Conservation (phyloP, 164 flowering plant species). For the Piper betle region DNA sequence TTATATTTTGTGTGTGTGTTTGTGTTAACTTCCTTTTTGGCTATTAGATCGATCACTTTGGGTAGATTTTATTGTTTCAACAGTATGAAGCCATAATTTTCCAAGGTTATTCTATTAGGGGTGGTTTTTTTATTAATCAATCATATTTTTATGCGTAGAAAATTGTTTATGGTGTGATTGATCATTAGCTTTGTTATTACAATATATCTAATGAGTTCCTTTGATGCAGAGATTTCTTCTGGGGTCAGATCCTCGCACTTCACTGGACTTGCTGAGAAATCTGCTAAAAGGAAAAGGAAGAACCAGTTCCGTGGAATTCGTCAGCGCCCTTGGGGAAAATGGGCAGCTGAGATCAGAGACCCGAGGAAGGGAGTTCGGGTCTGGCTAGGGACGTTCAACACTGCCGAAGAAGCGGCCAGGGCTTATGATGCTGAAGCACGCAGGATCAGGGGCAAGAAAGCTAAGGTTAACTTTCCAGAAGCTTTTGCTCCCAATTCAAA, state of each 20-base stretch:
- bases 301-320: constrained; percentile 91
- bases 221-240: constrained; percentile 19
- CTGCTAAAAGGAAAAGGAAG: constrained; percentile 85
- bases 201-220: neutral
- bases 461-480: constrained; percentile 92
- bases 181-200: neutral
- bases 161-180: too few species aligned
- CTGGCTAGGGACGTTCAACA: constrained; percentile 96
- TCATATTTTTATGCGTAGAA: too few species aligned
- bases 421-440: constrained; percentile 98
- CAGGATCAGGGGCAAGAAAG: constrained; percentile 88
- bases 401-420: constrained; percentile 98
- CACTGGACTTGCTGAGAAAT: constrained; percentile 52
- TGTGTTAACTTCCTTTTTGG: too few species aligned
- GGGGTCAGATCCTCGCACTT: constrained; percentile 32
- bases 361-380: constrained; percentile 93
- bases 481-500: constrained; percentile 8
- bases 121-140: too few species aligned
- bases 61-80: too few species aligned
- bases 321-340: constrained; percentile 99
- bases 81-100: too few species aligned
- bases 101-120: too few species aligned
- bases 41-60: too few species aligned
- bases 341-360: constrained; percentile 99
- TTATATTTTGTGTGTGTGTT: too few species aligned